These are phyloP conservation scores for Scutellaria barbata DNA, from an alignment of 257 asterid species.

Conservation along the genomic window DNA sequence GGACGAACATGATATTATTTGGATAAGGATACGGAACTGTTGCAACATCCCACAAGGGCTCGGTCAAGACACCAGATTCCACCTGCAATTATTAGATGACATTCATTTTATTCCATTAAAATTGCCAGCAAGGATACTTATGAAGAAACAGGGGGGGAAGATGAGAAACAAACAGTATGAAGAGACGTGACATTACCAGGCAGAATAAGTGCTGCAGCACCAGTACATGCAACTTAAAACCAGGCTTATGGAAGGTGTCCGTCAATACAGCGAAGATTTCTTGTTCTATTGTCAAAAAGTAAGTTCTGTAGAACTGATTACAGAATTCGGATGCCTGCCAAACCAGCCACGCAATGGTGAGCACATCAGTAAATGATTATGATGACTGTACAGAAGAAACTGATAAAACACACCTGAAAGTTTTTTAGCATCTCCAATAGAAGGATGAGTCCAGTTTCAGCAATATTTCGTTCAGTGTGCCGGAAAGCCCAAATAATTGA, in stretches of 20 bases:
- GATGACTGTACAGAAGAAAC: not conserved
- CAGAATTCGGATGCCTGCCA: slow-evolving; percentile 84
- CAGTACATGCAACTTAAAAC: slow-evolving; percentile 90
- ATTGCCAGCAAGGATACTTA: slow-evolving; percentile 20
- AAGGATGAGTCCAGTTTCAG: slow-evolving; percentile 97
- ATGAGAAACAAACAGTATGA: not conserved
- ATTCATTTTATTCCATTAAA: not conserved
- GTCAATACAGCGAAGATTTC: slow-evolving; percentile 92
- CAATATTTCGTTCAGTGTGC: slow-evolving; percentile 96
- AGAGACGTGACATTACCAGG: slow-evolving; percentile 59
- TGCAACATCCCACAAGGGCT: slow-evolving; percentile 91
- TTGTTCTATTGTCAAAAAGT: slow-evolving; percentile 87
- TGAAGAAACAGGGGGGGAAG: not conserved
- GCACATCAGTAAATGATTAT: not conserved
- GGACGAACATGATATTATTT: slow-evolving; percentile 68
- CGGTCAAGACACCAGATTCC: slow-evolving; percentile 72
- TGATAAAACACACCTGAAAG: slow-evolving; percentile 68
- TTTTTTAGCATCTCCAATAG: slow-evolving; percentile 88
- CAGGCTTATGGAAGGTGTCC: slow-evolving; percentile 96
- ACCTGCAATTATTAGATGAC: slow-evolving; percentile 52
- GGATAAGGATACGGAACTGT: slow-evolving; percentile 73
- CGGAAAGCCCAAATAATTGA: slow-evolving; percentile 99
- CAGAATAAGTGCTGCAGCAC: slow-evolving; percentile 83
- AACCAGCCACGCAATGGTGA: slow-evolving; percentile 37
- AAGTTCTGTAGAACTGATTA: slow-evolving; percentile 82